Evolutionary conservation across 116 monocot species (phyloP).

Genomic region (Phalaenopsis hybrid): DNA sequence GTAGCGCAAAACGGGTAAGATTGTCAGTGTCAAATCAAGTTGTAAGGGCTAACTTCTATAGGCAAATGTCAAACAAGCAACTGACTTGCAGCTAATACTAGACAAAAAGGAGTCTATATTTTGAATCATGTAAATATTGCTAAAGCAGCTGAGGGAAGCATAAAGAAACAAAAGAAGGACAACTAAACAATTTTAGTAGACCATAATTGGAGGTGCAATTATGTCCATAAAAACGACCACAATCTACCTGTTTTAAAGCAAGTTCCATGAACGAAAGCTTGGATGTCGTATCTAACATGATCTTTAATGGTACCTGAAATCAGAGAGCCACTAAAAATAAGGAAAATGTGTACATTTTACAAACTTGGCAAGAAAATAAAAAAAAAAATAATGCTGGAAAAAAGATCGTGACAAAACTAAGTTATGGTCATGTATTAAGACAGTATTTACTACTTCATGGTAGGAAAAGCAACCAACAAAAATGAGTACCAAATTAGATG

Average conservation of each 20-base stretch:
- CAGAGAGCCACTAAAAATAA: background rate
- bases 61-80: background rate
- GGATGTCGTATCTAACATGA: background rate
- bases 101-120: background rate
- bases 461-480: no score
- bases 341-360: background rate
- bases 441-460: no score
- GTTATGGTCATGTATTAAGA: background rate
- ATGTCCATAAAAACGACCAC: background rate
- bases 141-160: background rate
- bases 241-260: conserved; percentile 6
- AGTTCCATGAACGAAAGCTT: conserved; percentile 8
- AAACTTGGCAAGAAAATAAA: background rate
- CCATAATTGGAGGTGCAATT: background rate
- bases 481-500: no score
- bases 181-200: background rate
- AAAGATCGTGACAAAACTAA: background rate
- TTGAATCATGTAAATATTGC: background rate
- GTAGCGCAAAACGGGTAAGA: background rate
- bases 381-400: background rate
- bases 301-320: background rate
- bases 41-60: background rate
- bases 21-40: background rate
- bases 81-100: background rate
- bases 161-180: background rate